A percentile compares a stretch with the other conserved stretches of the same genome.
These are phyloP conservation scores for Saccharomyces hybrid DNA, from an alignment of 1,139 yeast genomes.

Conservation along the genomic window DNA sequence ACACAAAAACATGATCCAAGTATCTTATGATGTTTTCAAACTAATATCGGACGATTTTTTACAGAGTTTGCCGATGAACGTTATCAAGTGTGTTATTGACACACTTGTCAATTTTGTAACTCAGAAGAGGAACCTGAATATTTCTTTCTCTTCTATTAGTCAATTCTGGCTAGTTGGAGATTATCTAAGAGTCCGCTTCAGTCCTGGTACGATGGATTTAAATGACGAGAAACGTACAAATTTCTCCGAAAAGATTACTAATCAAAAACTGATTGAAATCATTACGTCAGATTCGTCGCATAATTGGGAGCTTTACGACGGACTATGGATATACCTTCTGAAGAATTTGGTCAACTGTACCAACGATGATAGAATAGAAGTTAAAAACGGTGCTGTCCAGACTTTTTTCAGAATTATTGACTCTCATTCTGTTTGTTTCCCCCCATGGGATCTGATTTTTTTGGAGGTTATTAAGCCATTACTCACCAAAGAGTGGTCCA, in stretches of 20 bases:
- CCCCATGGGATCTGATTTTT: slow-evolving; percentile 51
- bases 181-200: slow-evolving; percentile 39
- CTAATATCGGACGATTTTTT: slow-evolving; percentile 79
- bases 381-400: slow-evolving; percentile 81
- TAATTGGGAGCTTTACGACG: slow-evolving; percentile 17
- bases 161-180: slow-evolving; percentile 90
- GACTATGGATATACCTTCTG: slow-evolving; percentile 59
- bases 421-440: slow-evolving; percentile 56
- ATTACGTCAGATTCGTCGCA: slow-evolving; percentile 11
- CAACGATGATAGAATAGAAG: slow-evolving; percentile 62
- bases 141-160: slow-evolving; percentile 83
- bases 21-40: slow-evolving; percentile 72
- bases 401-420: slow-evolving; percentile 80
- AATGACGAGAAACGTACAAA: slow-evolving; percentile 2
- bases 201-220: slow-evolving; percentile 4
- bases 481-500: slow-evolving; percentile 22
- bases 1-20: slow-evolving; percentile 41
- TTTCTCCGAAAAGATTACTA: slow-evolving; percentile 8
- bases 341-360: slow-evolving; percentile 55
- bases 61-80: slow-evolving; percentile 55
- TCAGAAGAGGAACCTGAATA: slow-evolving; percentile 68
- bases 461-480: slow-evolving; percentile 41
- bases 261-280: slow-evolving; percentile 10
- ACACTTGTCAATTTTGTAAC: slow-evolving; percentile 62
- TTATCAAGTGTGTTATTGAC: slow-evolving; percentile 58